Conservation (phyloP, 2,329 filamentous ascomycete species). For the Stachybotrys echinatus region DNA sequence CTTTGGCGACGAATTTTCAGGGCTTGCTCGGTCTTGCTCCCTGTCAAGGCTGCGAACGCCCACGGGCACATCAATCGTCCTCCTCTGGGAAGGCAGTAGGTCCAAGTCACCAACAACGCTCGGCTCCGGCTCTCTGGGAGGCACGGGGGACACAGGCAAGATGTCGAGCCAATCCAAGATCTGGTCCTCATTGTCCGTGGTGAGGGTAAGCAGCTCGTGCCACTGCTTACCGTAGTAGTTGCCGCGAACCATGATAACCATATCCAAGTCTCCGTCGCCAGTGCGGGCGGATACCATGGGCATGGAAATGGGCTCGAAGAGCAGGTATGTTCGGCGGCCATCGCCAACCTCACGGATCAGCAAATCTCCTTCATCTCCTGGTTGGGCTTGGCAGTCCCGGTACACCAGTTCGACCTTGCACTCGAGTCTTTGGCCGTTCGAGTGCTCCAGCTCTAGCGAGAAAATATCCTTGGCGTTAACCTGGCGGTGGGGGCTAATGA, state of each 20-base stretch:
- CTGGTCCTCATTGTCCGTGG: conserved; percentile 69
- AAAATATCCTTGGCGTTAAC: conserved; percentile 91
- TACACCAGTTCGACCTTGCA: conserved; percentile 85
- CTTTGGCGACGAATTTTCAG: conserved; percentile 14
- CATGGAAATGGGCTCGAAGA: conserved; percentile 83
- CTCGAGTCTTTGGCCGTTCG: conserved; percentile 82
- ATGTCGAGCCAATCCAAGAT: conserved; percentile 84
- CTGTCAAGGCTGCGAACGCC: conserved; percentile 20
- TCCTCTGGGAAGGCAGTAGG: conserved; percentile 13
- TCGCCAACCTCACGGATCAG: conserved; percentile 86
- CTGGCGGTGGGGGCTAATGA: conserved; percentile 70
- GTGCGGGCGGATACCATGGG: conserved; percentile 72
- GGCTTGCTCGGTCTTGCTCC: conserved; percentile 11
- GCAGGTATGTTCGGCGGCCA: conserved; percentile 67
- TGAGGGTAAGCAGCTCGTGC: conserved; percentile 79
- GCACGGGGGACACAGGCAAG: conserved; percentile 50
- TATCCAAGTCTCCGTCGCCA: conserved; percentile 63
- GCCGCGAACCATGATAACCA: conserved; percentile 85
- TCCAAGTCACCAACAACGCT: conserved; percentile 22
- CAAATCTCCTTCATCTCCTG: conserved; percentile 71
- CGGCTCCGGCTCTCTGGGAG: conserved; percentile 34
- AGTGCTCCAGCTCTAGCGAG: conserved; percentile 77
- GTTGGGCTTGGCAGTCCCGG: conserved; percentile 69
- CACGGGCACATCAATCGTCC: conserved; percentile 22
- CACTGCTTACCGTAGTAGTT: conserved; percentile 61